These are phyloP conservation scores for Hypsizygus ulmarius DNA, from an alignment of 1,284 basidiomycete species.

Conservation along the genomic window DNA sequence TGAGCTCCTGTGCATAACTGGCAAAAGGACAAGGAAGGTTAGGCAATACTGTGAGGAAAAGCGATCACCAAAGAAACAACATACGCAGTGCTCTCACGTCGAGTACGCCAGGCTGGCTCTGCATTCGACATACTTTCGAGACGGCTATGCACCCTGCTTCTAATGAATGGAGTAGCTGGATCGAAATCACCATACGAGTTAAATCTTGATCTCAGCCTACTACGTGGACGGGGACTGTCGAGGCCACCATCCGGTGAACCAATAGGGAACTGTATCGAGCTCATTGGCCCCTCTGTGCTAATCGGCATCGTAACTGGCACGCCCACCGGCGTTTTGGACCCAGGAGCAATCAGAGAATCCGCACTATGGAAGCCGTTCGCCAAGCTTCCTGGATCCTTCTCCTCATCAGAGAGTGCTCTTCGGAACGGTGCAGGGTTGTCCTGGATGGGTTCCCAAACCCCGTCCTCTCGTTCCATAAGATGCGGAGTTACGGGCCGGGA, in stretches of 20 bases:
- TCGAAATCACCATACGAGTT: conserved; percentile 71
- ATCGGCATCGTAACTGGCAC: conserved; percentile 52
- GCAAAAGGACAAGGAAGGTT: neutral
- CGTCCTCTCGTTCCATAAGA: conserved; percentile 41
- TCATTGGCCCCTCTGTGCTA: conserved; percentile 49
- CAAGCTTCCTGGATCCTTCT: conserved; percentile 50
- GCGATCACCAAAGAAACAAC: conserved; percentile 26
- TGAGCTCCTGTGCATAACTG: conserved; percentile 80
- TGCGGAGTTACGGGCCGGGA: conserved; percentile 52
- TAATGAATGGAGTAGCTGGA: conserved; percentile 67
- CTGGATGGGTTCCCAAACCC: conserved; percentile 46
- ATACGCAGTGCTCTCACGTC: conserved; percentile 80
- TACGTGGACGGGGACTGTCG: conserved; percentile 55
- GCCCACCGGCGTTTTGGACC: conserved; percentile 52
- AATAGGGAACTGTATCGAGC: conserved; percentile 77
- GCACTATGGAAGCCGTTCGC: conserved; percentile 44
- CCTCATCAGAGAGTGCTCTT: conserved; percentile 75
- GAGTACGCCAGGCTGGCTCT: conserved; percentile 74
- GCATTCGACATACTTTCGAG: conserved; percentile 54
- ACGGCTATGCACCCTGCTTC: conserved; percentile 77
- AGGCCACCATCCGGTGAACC: conserved; percentile 67
- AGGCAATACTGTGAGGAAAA: neutral
- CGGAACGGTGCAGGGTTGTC: conserved; percentile 81
- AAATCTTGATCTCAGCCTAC: conserved; percentile 53
- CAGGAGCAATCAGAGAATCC: conserved; percentile 42